Evolutionary conservation across 257 asterid species (phyloP).

Genomic region (Nicotiana otophora): DNA sequence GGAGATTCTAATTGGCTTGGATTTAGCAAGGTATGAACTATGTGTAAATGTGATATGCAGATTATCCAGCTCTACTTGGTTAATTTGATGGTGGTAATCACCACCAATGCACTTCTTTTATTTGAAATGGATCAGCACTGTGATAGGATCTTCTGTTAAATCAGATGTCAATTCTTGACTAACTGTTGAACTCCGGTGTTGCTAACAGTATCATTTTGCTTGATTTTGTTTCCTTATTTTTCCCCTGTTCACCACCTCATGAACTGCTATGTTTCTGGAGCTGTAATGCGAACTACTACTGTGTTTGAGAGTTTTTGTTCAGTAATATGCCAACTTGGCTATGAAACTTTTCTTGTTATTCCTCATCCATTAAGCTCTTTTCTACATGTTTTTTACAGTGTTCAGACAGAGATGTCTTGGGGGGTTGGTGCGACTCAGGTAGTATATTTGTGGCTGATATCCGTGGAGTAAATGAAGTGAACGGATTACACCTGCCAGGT

Average conservation of each 20-base stretch:
- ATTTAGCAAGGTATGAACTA: conserved; percentile 64
- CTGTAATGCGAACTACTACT: neutral
- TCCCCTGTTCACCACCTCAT: neutral
- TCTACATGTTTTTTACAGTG: conserved; percentile 14
- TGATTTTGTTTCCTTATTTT: neutral
- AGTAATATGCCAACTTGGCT: neutral
- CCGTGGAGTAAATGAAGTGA: neutral
- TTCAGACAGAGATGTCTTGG: conserved; percentile 31
- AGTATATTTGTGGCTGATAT: conserved; percentile 35
- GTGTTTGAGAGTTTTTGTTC: neutral
- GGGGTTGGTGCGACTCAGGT: conserved; percentile 47
- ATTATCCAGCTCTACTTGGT: neutral
- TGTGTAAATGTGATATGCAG: neutral
- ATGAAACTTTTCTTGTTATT: neutral
- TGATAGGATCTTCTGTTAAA: neutral
- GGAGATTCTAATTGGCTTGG: conserved; percentile 99
- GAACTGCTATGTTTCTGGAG: neutral
- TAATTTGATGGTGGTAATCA: neutral
- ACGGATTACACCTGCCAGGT: neutral
- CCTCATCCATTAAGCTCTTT: neutral
- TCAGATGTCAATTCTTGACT: neutral
- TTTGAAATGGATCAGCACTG: neutral
- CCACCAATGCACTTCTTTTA: neutral
- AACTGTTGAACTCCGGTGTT: neutral
- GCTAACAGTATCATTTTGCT: neutral